phyloP scores from a whole-genome alignment of 129 eudicot species.

The Smallanthus sonchifolius region DNA sequence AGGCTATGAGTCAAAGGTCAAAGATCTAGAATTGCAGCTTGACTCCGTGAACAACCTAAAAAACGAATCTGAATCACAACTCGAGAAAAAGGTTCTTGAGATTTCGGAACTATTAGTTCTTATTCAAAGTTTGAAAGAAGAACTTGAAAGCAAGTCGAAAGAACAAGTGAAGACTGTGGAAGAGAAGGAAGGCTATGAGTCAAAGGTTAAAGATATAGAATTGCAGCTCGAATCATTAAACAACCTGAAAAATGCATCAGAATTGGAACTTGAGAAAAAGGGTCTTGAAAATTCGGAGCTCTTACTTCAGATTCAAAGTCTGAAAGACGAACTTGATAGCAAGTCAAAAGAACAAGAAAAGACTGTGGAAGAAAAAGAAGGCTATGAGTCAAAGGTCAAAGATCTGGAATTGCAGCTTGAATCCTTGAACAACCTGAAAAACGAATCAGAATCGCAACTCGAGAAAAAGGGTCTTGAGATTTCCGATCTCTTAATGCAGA shows the following conservation, averaged over 20 bases:
- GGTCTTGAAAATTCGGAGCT: constrained; percentile 38
- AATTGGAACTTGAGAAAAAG: constrained; percentile 38
- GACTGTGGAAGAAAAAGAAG: constrained; percentile 46
- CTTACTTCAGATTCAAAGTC: constrained; percentile 28
- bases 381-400: constrained; percentile 25
- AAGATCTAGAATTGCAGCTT: constrained; percentile 36
- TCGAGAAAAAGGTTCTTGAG: constrained; percentile 28
- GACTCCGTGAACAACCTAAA: constrained; percentile 25
- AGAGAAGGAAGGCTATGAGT: constrained; percentile 17
- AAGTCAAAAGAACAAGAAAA: constrained; percentile 37
- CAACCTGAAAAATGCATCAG: background rate
- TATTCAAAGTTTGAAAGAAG: constrained; percentile 20
- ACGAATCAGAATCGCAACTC: constrained; percentile 36
- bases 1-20: constrained; percentile 27
- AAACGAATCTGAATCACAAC: constrained; percentile 31
- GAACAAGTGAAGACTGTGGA: constrained; percentile 8
- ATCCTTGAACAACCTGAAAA: constrained; percentile 27
- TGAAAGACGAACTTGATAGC: constrained; percentile 47
- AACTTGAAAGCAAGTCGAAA: constrained; percentile 45
- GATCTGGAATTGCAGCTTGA: constrained; percentile 37
- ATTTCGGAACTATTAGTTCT: constrained; percentile 14
- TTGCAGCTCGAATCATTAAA: constrained; percentile 10
- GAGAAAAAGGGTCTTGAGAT: constrained; percentile 45
- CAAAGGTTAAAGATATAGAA: constrained; percentile 26
- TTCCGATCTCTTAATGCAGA: constrained; percentile 32